Base-by-base conservation (phyloP, 2,329 filamentous ascomycete genomes). In the Beauveria sp. region DNA sequence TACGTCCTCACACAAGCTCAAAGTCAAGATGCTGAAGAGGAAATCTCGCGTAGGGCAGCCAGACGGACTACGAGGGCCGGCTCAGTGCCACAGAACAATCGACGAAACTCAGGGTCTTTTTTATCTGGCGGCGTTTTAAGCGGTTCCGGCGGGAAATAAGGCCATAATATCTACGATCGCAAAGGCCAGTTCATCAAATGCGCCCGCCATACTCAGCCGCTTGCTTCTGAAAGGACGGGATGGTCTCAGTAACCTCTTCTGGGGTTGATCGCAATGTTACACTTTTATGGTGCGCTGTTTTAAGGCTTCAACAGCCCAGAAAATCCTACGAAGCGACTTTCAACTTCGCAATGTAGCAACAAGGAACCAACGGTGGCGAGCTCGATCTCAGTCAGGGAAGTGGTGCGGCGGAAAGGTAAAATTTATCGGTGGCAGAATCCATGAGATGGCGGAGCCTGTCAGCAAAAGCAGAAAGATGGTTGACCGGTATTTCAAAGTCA, bases 401-500 rank as follows among this genome's bases (percentile, higher is more conserved):
- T 1, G 88, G 88, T n/a, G 87, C 87, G 0, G 84, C 85, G 2
- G 82, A 84, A 42, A 91, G 74, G 72, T 81, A 83, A 72, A 80
- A 88, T 16, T 49, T 49, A 64, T 75, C 76, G 0, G 68, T 72
- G 28, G 80, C 78, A 22, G 74, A 74, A 66, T 84, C 77, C 78
- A 87, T 86, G 31, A 79, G 72, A 12, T 70, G 67, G 31, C 86
- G 82, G 12, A 90, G 79, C 60, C 80, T 75, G 40, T 78, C 75
- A 1, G 80, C 86, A 67, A 90, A 89, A 1, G 82, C 74, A 0
- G 77, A 78, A 75, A 88, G 84, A 74, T 89, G 86, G 51, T 73
- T 72, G 14, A 82, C 80, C 2, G 73, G 72, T 3, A 82, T 77
- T 74, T 91, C 88, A 64, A 91, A 86, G 71, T 92, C 89, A 65